Conservation (phyloP, 257 asterid species). For the Solanum paucissectum region DNA sequence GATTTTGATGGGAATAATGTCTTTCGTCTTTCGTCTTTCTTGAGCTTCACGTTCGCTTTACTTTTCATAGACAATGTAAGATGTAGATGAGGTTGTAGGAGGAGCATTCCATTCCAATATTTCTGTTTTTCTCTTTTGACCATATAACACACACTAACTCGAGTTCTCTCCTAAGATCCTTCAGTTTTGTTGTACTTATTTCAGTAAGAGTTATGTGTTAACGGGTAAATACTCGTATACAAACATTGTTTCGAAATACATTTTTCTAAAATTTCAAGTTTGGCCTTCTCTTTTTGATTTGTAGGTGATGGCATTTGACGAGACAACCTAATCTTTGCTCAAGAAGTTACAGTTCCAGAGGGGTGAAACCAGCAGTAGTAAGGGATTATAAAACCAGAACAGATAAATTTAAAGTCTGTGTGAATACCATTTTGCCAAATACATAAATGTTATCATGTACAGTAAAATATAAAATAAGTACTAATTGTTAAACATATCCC, state of each 20-base stretch:
- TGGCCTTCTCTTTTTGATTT: not conserved
- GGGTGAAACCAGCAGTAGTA: not conserved
- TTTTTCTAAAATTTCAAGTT: not conserved
- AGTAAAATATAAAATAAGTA: not conserved
- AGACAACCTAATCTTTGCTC: not conserved
- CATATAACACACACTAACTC: not conserved
- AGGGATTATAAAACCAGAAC: not conserved
- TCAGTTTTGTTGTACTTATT: not conserved
- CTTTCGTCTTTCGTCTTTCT: not conserved
- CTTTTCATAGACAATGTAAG: not conserved
- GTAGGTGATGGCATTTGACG: slow-evolving; percentile 11
- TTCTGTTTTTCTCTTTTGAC: not conserved
- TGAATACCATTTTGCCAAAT: not conserved
- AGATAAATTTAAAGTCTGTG: not conserved
- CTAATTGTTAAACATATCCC: not conserved
- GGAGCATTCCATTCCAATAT: not conserved
- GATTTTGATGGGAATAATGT: not conserved
- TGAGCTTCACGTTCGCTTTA: not conserved
- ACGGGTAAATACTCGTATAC: not conserved
- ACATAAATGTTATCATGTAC: not conserved
- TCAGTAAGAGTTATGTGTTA: not conserved
- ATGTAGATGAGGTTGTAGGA: not conserved
- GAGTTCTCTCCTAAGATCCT: not conserved
- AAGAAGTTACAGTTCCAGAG: not conserved
- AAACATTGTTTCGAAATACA: not conserved